Evolutionary conservation across 2,329 filamentous ascomycete species (phyloP).

Genomic region (Sordariomycetes sp.): DNA sequence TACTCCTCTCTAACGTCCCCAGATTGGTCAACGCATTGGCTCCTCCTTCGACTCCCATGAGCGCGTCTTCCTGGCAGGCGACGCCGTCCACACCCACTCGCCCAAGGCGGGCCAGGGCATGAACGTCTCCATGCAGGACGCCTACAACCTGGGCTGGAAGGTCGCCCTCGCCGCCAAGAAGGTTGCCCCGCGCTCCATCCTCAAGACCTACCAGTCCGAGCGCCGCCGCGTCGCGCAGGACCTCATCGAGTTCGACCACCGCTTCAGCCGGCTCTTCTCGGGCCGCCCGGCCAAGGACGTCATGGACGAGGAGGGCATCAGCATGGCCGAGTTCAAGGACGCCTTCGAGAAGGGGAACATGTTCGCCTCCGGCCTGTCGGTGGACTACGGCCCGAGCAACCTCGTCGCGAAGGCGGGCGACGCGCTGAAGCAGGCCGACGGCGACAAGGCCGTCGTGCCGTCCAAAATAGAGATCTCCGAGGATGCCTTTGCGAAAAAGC

Average conservation of each 20-base stretch:
- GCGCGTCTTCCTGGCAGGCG: conserved; percentile 54
- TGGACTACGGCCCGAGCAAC: conserved; percentile 44
- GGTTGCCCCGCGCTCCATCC: conserved; percentile 23
- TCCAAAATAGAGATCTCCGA: conserved; percentile 21
- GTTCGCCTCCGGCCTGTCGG: not conserved
- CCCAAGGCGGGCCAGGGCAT: conserved; percentile 55
- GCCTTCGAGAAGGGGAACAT: conserved; percentile 51
- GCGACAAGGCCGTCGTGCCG: conserved; percentile 1
- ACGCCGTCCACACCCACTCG: conserved; percentile 33
- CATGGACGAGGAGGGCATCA: conserved; percentile 51
- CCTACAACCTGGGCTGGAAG: conserved; percentile 30
- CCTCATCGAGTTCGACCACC: conserved; percentile 33
- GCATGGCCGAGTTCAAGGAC: conserved; percentile 50
- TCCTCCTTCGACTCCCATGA: conserved; percentile 38
- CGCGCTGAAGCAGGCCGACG: conserved; percentile 46
- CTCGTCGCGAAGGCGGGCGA: conserved; percentile 51
- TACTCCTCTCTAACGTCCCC: conserved; percentile 36
- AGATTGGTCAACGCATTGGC: conserved; percentile 52
- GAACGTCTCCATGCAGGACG: conserved; percentile 58
- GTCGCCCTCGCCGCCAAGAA: conserved; percentile 20
- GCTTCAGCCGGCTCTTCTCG: conserved; percentile 40
- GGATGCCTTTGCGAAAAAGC: conserved; percentile 5
- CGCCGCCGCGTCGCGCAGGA: conserved; percentile 33
- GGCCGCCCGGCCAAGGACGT: conserved; percentile 45
- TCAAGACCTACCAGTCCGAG: conserved; percentile 40